These are phyloP conservation scores for Angomonas deanei DNA, from an alignment of 208 protist genomes.

Conservation along the genomic window DNA sequence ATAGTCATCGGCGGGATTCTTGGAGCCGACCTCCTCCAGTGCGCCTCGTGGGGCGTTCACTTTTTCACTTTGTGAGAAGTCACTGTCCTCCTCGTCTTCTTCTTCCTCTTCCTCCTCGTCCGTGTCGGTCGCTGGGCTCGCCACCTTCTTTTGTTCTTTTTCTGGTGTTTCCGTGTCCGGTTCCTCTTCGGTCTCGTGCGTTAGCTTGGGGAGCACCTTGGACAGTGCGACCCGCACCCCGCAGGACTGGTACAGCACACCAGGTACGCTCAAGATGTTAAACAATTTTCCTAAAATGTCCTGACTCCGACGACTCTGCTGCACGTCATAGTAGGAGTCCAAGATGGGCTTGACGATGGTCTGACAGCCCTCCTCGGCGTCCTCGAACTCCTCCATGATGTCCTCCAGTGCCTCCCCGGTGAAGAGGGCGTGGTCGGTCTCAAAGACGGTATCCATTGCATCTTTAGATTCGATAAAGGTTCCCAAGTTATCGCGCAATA, in stretches of 20 bases:
- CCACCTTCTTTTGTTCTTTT: not conserved
- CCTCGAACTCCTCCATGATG: slow-evolving; percentile 50
- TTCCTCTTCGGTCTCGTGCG: slow-evolving; percentile 2
- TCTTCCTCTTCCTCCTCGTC: slow-evolving; percentile 9
- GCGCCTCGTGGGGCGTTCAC: slow-evolving; percentile 16
- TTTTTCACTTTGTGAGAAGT: not conserved
- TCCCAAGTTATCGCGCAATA: slow-evolving; percentile 73
- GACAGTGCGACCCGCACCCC: slow-evolving; percentile 45
- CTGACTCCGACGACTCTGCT: slow-evolving; percentile 35
- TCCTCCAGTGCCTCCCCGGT: slow-evolving; percentile 71
- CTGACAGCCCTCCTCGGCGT: slow-evolving; percentile 33
- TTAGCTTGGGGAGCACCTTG: slow-evolving; percentile 11
- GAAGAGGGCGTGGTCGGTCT: slow-evolving; percentile 66
- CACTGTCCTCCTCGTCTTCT: not conserved
- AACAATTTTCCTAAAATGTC: slow-evolving; percentile 75
- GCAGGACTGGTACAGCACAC: slow-evolving; percentile 65
- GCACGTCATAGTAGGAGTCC: slow-evolving; percentile 46
- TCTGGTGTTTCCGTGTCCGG: not conserved
- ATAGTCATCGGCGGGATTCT: slow-evolving; percentile 21
- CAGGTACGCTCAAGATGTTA: slow-evolving; percentile 62
- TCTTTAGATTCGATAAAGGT: slow-evolving; percentile 85
- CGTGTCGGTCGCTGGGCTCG: not conserved
- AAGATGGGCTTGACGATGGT: slow-evolving; percentile 52
- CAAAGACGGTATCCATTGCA: slow-evolving; percentile 71
- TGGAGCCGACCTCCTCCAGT: slow-evolving; percentile 8